A percentile compares a stretch with the other conserved stretches of the same genome.
Conservation (phyloP, 768 basidiomycete genomes). For the Mycena maculata region DNA sequence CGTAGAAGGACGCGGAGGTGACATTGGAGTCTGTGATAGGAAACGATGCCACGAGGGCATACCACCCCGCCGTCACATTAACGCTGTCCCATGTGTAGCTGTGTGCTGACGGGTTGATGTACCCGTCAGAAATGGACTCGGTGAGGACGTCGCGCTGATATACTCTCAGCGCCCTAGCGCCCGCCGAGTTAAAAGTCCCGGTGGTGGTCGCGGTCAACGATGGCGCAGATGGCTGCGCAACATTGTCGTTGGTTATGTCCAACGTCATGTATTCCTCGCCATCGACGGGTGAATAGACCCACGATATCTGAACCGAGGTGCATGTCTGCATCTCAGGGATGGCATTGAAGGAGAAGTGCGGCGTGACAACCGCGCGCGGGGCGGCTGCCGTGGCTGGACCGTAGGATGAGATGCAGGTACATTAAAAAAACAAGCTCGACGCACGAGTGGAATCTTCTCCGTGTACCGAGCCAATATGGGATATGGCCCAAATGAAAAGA, state of each 20-base stretch:
- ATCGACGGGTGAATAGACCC: constrained; percentile 28
- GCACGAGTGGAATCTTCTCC: constrained; percentile 13
- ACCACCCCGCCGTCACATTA: constrained; percentile 61
- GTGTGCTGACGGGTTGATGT: constrained; percentile 39
- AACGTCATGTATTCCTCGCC: not conserved
- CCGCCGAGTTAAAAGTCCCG: too few relatives aligned
- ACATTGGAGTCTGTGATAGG: constrained; percentile 31
- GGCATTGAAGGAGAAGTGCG: constrained; percentile 36
- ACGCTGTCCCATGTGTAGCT: constrained; percentile 59
- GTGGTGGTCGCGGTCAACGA: constrained; percentile 9
- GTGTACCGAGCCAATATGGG: constrained; percentile 24
- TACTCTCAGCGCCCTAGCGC: too few relatives aligned
- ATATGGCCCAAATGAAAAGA: constrained; percentile 31
- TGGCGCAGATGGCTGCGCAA: constrained; percentile 5
- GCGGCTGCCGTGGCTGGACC: not conserved
- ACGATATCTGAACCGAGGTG: constrained; percentile 42
- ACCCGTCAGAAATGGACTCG: not conserved
- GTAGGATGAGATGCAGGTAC: constrained; percentile 25
- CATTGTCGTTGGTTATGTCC: constrained; percentile 22
- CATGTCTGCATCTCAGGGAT: constrained; percentile 51
- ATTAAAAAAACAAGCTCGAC: constrained; percentile 13
- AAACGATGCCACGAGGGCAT: constrained; percentile 49
- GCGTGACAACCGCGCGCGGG: not conserved
- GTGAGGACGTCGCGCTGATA: constrained; percentile 4
- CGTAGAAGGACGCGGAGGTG: constrained; percentile 45